Base-by-base conservation (phyloP, 108 stramenopile species). In the Skeletonema costatum region DNA sequence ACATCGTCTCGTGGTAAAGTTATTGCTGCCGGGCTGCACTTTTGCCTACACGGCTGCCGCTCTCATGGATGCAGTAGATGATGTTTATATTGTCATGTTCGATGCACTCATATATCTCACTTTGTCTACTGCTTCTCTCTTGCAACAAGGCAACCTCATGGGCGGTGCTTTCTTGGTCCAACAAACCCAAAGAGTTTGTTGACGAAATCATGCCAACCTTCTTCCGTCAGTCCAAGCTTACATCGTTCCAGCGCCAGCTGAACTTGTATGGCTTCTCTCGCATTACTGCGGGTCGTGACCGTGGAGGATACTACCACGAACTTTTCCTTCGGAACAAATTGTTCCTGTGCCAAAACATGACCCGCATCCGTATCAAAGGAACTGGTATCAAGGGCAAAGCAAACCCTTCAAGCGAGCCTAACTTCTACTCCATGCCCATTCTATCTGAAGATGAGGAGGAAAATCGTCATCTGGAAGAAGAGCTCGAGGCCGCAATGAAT, bases 161-260 rank as follows among this genome's bases (percentile, higher is more conserved):
- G 93, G 13, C 75, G 89, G 58, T 82, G 83, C 56, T 94, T 94
- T 48, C 78, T 87, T 39, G 85, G 85, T 94, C 10, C 87, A 87
- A 87, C 64, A 85, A 88, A 30, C 87, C 86, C 5, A 85, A 86
- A 46, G 87, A 82, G 6, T 91, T 95, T 70, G 89, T 90, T 13
- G 64, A 73, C n/a, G 30, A 88, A 33, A 69, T 97, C 41, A 89
- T 98, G 91, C 95, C 94, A 8, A 75, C 82, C 9, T 97, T 96
- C 81, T 98, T 98, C 82, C 90, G 92, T 19, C 96, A 95, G 65
- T 91, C 93, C 61, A 89, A 93, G 62, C 78, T 91, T 71, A 85
- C 92, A 32, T 88, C 87, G 30, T 95, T 97, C 68, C 96, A 98
- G 70, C 58, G 95, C 14, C 96, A 98, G 76, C 81, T 98, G 50